A percentile compares a stretch with the other conserved stretches of the same genome.
Evolutionary conservation across 352 stramenopile species (phyloP).

Genomic region (Phytopythium oedochilum): DNA sequence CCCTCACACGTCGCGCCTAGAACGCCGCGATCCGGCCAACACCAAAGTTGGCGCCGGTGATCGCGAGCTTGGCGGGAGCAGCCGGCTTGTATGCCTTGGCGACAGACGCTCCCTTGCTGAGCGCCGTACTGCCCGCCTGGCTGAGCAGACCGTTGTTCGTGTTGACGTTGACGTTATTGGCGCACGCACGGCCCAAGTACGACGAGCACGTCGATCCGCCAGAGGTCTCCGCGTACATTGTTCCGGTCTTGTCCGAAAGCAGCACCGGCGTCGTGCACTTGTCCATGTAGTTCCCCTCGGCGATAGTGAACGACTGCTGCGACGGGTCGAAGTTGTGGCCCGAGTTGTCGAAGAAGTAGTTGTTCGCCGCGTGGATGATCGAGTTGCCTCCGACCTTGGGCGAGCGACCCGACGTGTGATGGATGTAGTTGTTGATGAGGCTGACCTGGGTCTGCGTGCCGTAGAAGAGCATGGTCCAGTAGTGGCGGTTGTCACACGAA

Average conservation of each 20-base stretch:
- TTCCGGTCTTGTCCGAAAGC: slow-evolving; percentile 8
- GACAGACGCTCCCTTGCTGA: slow-evolving; percentile 10
- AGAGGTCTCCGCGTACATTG: slow-evolving; percentile 10
- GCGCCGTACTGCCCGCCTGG: slow-evolving; percentile 13
- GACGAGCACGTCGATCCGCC: slow-evolving; percentile 11
- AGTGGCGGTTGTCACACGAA: slow-evolving; percentile 37
- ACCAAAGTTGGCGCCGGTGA: slow-evolving; percentile 18
- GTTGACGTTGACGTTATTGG: slow-evolving; percentile 12
- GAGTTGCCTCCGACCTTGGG: slow-evolving; percentile 22
- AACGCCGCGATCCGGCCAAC: slow-evolving; percentile 16
- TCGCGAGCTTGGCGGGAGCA: slow-evolving; percentile 10
- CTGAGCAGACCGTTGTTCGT: slow-evolving; percentile 13
- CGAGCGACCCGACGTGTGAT: slow-evolving; percentile 23
- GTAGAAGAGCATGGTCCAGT: slow-evolving; percentile 44
- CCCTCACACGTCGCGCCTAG: too few relatives aligned
- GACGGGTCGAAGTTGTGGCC: slow-evolving; percentile 12
- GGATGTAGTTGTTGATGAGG: slow-evolving; percentile 28
- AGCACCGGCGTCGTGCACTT: slow-evolving; percentile 18
- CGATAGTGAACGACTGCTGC: slow-evolving; percentile 14
- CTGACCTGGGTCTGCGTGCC: slow-evolving; percentile 29
- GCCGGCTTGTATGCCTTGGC: slow-evolving; percentile 13
- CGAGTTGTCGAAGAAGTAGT: slow-evolving; percentile 21
- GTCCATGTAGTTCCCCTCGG: slow-evolving; percentile 25
- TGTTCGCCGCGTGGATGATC: slow-evolving; percentile 18
- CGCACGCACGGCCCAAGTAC: slow-evolving; percentile 12